Percentiles rank a stretch among this genome's conserved stretches.
Conservation (phyloP, 257 asterid species). For the Handroanthus guayacan region DNA sequence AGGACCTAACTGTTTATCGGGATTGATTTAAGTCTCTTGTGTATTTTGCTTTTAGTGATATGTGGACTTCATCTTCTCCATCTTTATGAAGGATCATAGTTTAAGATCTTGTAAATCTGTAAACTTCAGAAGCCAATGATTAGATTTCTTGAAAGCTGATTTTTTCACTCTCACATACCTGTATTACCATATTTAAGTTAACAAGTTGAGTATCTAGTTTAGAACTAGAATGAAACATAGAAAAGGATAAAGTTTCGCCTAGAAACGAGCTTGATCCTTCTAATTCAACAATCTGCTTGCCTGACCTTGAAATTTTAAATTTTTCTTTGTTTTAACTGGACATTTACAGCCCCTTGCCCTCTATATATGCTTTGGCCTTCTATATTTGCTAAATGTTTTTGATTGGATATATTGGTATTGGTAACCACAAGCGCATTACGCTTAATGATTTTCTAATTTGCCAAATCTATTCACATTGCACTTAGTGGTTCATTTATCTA, state of each 20-base stretch:
- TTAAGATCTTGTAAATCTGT: not conserved
- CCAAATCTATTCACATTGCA: too few species aligned
- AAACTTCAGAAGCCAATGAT: not conserved
- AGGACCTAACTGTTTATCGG: not conserved
- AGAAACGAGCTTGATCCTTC: not conserved
- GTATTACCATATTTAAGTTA: constrained; percentile 12
- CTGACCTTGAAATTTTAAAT: not conserved
- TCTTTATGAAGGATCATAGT: constrained; percentile 6
- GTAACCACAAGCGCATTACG: not conserved
- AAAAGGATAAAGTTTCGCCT: not conserved
- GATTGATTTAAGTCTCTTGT: not conserved
- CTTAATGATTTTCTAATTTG: not conserved
- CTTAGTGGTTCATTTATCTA: too few species aligned
- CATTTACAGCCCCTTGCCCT: not conserved
- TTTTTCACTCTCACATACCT: not conserved
- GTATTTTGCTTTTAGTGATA: constrained; percentile 1
- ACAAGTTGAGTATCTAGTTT: constrained; percentile 18
- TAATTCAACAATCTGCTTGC: not conserved
- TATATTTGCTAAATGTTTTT: not conserved
- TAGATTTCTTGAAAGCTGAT: not conserved
- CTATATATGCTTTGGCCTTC: not conserved
- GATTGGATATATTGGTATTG: not conserved
- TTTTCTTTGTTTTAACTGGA: not conserved
- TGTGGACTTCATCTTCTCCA: not conserved
- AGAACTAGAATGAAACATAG: not conserved